These are phyloP conservation scores for Hypoxylon fragiforme DNA, from an alignment of 495 filamentous ascomycete genomes.

Conservation along the genomic window DNA sequence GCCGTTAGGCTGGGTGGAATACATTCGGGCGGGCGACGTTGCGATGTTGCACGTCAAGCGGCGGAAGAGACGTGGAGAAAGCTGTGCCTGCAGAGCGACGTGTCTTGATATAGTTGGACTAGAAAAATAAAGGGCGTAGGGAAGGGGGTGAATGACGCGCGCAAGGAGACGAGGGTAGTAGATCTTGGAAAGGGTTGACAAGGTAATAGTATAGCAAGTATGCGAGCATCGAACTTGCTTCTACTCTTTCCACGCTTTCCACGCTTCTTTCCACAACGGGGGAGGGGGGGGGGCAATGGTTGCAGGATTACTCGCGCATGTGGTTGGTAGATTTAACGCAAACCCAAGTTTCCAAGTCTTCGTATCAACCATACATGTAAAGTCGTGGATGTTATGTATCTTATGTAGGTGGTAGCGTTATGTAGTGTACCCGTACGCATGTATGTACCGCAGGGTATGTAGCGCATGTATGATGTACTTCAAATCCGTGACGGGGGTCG, in stretches of 20 bases:
- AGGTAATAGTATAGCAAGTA: too few relatives aligned
- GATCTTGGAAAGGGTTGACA: constrained; percentile 39
- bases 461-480: constrained; percentile 33
- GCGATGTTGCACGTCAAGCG: constrained; percentile 42
- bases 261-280: too few relatives aligned
- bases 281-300: constrained; percentile 24
- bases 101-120: constrained; percentile 62
- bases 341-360: constrained; percentile 37
- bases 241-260: not conserved
- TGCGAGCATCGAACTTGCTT: not conserved
- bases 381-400: not conserved
- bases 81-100: constrained; percentile 54
- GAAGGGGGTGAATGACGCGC: constrained; percentile 51
- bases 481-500: not conserved
- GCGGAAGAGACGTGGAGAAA: constrained; percentile 42
- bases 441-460: constrained; percentile 10
- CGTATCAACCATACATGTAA: constrained; percentile 22
- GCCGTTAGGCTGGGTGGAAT: constrained; percentile 59
- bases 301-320: constrained; percentile 38
- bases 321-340: constrained; percentile 40
- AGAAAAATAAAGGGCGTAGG: constrained; percentile 32
- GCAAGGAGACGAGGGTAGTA: constrained; percentile 41
- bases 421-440: constrained; percentile 14
- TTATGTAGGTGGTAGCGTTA: not conserved
- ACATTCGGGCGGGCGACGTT: constrained; percentile 51